These are phyloP conservation scores for Amphibolis antarctica DNA, from an alignment of 106 monocot species.

Conservation along the genomic window DNA sequence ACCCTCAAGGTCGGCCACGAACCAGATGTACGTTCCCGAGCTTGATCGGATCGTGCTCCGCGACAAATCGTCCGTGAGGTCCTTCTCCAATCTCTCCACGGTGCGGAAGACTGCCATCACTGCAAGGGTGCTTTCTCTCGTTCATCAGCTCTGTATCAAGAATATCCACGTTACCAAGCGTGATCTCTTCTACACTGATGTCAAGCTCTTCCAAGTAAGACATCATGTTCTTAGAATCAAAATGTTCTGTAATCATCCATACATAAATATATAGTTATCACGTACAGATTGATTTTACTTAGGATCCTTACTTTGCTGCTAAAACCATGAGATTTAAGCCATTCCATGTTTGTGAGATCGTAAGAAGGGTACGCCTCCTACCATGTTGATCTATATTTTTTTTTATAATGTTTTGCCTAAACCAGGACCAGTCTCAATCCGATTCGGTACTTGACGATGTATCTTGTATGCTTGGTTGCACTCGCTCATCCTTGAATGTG, in stretches of 20 bases:
- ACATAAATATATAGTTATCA: too few species aligned
- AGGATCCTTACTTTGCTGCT: not conserved
- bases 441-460: slow-evolving; percentile 95
- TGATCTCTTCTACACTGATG: slow-evolving; percentile 98
- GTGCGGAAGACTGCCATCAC: slow-evolving; percentile 89
- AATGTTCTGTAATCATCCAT: too few species aligned
- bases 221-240: not conserved
- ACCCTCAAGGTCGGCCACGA: slow-evolving; percentile 67
- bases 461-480: slow-evolving; percentile 94
- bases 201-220: slow-evolving; percentile 63
- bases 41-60: slow-evolving; percentile 89
- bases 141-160: slow-evolving; percentile 54
- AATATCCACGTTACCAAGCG: slow-evolving; percentile 97
- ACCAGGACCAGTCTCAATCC: slow-evolving; percentile 74
- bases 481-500: slow-evolving; percentile 81
- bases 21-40: slow-evolving; percentile 83
- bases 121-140: slow-evolving; percentile 58
- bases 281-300: too few species aligned
- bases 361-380: not conserved
- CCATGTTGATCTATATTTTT: too few species aligned
- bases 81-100: slow-evolving; percentile 72
- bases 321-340: not conserved
- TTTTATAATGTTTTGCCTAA: not conserved
- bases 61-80: slow-evolving; percentile 50
- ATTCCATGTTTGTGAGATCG: not conserved